Percentiles rank a stretch among this genome's conserved stretches.
phyloP scores from a whole-genome alignment of 2,329 filamentous ascomycete species.

The Fusarium nygamai region DNA sequence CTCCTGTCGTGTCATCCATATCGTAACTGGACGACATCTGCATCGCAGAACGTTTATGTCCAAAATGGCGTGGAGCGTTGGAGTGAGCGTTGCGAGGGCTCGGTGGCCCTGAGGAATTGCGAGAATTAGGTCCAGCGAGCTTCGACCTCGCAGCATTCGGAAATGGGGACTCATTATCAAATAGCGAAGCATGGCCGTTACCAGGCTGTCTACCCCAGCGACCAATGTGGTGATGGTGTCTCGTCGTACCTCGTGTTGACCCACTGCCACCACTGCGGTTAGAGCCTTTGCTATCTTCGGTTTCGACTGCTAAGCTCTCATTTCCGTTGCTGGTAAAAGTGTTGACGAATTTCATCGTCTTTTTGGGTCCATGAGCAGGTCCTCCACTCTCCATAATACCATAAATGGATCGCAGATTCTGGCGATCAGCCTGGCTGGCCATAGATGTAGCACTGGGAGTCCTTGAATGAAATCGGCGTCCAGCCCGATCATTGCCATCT shows the following conservation, averaged over 20 bases:
- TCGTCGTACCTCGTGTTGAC: slow-evolving; percentile 71
- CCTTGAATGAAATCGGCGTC: slow-evolving; percentile 87
- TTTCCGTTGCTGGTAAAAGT: slow-evolving; percentile 72
- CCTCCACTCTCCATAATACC: slow-evolving; percentile 69
- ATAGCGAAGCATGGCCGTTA: slow-evolving; percentile 75
- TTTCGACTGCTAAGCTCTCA: slow-evolving; percentile 63
- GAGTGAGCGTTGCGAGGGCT: slow-evolving; percentile 70
- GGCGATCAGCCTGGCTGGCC: slow-evolving; percentile 72
- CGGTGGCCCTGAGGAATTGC: slow-evolving; percentile 73
- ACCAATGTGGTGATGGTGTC: slow-evolving; percentile 79
- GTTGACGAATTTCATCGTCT: slow-evolving; percentile 96
- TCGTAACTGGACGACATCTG: slow-evolving; percentile 76
- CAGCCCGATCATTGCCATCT: slow-evolving; percentile 65
- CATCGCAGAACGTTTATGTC: slow-evolving; percentile 61
- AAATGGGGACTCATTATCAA: slow-evolving; percentile 83
- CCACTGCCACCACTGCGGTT: slow-evolving; percentile 69
- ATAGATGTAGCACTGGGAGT: slow-evolving; percentile 94
- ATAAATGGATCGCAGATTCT: slow-evolving; percentile 72
- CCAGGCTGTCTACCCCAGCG: slow-evolving; percentile 77
- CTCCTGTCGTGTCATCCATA: slow-evolving; percentile 80
- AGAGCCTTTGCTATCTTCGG: slow-evolving; percentile 71
- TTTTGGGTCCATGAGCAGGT: slow-evolving; percentile 66
- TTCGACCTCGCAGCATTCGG: slow-evolving; percentile 73
- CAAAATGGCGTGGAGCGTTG: slow-evolving; percentile 42
- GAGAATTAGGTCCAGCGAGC: slow-evolving; percentile 64